These are phyloP conservation scores for Yarrowia bubula DNA, from an alignment of 805 yeast genomes.

Conservation along the genomic window DNA sequence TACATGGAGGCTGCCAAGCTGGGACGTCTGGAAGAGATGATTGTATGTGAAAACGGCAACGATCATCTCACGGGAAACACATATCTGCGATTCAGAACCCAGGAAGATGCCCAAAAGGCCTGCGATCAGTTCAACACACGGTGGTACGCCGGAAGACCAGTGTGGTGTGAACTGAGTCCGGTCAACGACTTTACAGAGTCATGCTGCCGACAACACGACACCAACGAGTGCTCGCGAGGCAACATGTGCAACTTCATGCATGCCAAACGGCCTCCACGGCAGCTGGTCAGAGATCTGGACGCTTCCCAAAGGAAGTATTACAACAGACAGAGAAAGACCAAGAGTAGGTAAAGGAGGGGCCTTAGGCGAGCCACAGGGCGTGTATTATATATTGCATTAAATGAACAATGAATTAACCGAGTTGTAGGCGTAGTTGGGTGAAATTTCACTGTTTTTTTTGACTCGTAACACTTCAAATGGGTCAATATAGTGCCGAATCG, in stretches of 20 bases:
- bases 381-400: neutral
- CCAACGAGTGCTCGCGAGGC: conserved; percentile 67
- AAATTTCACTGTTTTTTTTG: too few relatives aligned
- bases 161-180: conserved; percentile 76
- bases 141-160: conserved; percentile 80
- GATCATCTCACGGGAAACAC: conserved; percentile 81
- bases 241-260: conserved; percentile 88
- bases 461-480: too few relatives aligned
- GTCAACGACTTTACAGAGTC: conserved; percentile 69
- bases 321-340: neutral
- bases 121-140: conserved; percentile 63
- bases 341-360: neutral
- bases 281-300: conserved; percentile 46
- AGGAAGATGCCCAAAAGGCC: conserved; percentile 60
- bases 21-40: conserved; percentile 57
- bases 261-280: conserved; percentile 53
- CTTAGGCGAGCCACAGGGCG: neutral
- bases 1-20: conserved; percentile 56
- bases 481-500: too few relatives aligned
- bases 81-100: conserved; percentile 58
- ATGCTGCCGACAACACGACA: conserved; percentile 69
- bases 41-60: conserved; percentile 79
- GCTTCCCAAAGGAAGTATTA: conserved; percentile 41
- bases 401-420: too few relatives aligned
- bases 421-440: too few relatives aligned